A percentile compares a stretch with the other conserved stretches of the same genome.
Evolutionary conservation across 441 rosid genomes (phyloP).

Genomic region (Omphalea diandra): DNA sequence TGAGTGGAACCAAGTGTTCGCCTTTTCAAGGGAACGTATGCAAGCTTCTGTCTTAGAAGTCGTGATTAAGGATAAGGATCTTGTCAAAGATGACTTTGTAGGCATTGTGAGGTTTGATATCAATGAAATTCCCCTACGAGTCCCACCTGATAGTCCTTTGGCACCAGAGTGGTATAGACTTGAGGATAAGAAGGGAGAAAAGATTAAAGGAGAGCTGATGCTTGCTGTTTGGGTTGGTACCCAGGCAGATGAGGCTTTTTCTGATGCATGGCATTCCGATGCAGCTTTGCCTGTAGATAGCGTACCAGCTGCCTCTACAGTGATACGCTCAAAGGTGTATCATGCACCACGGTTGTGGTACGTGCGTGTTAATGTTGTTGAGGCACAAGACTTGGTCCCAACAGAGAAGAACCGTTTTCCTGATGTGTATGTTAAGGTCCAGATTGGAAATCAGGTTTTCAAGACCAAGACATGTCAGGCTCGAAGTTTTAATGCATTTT

Average conservation of each 20-base stretch:
- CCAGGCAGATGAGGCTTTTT: constrained; percentile 93
- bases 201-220: constrained; percentile 91
- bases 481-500: constrained; percentile 63
- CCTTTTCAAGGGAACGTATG: constrained; percentile 90
- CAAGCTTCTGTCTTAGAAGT: constrained; percentile 88
- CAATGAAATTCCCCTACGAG: constrained; percentile 79
- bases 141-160: constrained; percentile 92
- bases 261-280: constrained; percentile 98
- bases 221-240: constrained; percentile 98
- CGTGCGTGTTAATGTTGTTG: constrained; percentile 76
- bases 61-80: constrained; percentile 81
- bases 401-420: constrained; percentile 77
- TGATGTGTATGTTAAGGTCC: constrained; percentile 79
- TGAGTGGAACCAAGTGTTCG: constrained; percentile 95
- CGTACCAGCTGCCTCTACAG: constrained; percentile 47
- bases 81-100: constrained; percentile 74
- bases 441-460: constrained; percentile 78
- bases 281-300: constrained; percentile 76
- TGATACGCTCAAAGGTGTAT: constrained; percentile 87
- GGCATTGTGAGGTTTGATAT: constrained; percentile 80
- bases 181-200: constrained; percentile 81
- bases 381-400: constrained; percentile 86
- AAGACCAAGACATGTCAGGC: constrained; percentile 89
- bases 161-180: constrained; percentile 96
- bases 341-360: constrained; percentile 93